Evolutionary conservation across 1,284 basidiomycete genomes (phyloP).

Genomic region (Mycosarcoma mackinlayi): DNA sequence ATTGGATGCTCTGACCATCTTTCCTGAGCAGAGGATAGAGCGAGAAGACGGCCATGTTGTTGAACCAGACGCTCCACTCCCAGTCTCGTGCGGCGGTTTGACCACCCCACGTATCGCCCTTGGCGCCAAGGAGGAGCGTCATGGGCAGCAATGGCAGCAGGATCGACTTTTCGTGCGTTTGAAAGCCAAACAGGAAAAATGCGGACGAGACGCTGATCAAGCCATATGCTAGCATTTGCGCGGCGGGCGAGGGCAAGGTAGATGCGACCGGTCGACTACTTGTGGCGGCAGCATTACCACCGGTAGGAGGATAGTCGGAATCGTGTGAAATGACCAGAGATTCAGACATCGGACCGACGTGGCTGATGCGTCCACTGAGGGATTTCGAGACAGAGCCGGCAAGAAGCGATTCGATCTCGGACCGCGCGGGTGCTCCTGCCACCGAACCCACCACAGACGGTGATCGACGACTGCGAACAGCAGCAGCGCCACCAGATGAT

Average conservation of each 20-base stretch:
- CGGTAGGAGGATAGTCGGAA: slow-evolving; percentile 66
- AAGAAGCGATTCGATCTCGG: slow-evolving; percentile 52
- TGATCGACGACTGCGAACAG: slow-evolving; percentile 33
- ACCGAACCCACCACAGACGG: slow-evolving; percentile 42
- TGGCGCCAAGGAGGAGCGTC: slow-evolving; percentile 79
- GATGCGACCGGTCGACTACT: slow-evolving; percentile 73
- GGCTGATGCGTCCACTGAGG: slow-evolving; percentile 17
- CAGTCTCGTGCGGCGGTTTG: slow-evolving; percentile 72
- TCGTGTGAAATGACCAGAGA: slow-evolving; percentile 47
- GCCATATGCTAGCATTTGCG: slow-evolving; percentile 63
- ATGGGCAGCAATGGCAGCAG: slow-evolving; percentile 87
- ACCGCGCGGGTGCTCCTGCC: slow-evolving; percentile 23
- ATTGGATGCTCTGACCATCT: slow-evolving; percentile 82
- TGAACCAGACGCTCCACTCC: slow-evolving; percentile 81
- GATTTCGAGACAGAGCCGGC: slow-evolving; percentile 46
- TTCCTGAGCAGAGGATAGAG: slow-evolving; percentile 88
- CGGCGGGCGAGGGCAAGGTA: slow-evolving; percentile 76
- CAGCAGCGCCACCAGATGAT: no score
- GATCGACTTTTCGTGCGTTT: slow-evolving; percentile 94
- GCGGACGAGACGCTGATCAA: slow-evolving; percentile 72
- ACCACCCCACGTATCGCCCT: slow-evolving; percentile 68
- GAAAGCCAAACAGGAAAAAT: slow-evolving; percentile 95
- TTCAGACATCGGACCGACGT: slow-evolving; percentile 7
- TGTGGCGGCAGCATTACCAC: slow-evolving; percentile 11
- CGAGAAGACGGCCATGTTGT: slow-evolving; percentile 86